Evolutionary conservation across 2,329 filamentous ascomycete species (phyloP), one percentile per base, ranked within the genome.

Genomic region (Dryadomyces quercivorus): DNA sequence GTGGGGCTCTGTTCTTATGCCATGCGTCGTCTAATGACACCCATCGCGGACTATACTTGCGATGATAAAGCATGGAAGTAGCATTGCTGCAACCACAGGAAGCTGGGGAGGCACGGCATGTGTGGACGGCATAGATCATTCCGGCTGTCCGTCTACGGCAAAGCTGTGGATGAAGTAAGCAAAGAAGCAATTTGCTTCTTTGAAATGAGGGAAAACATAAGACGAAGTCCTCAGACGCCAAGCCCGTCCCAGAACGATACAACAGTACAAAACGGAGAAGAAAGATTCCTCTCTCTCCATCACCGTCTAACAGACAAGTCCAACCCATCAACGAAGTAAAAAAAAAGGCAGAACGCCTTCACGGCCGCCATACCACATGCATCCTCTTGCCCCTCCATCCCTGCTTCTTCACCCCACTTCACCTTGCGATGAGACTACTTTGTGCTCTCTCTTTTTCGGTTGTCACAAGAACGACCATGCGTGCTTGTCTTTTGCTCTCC

Each of bases 151-250:
- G 26, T 31, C 26, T 31, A 31, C 26, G 26, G 26, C 26, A 31
- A 31, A 31, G 4, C 26, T 31, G 26, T 31, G 26, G 26, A 31
- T 31, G 26, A 31, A 31, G 26, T 31, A 31, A 40, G 36, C 10
- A 40, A 44, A 44, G 18, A 20, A 13, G 18, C 42, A 18, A 44
- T 20, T 44, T 44, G 36, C 36, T 40, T 40, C 36, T 40, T 40
- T 40, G 36, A 40, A 40, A 40, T 16, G 36, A 15, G 15, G 15
- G 36, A 40, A 18, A 44, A 44, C 42, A 44, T 44, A 44, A 44
- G 18, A 49, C 42, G 5, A 38, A 54, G 43, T 38, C 40, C 52
- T 50, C 52, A 22, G 52, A 54, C 52, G 52, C 52, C 52, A 22
- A 34, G 18, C 38, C 52, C 46, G 46, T 38, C 40, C 40, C 46